Conservation (phyloP, 257 asterid genomes). For the Solanum lignicaule region DNA sequence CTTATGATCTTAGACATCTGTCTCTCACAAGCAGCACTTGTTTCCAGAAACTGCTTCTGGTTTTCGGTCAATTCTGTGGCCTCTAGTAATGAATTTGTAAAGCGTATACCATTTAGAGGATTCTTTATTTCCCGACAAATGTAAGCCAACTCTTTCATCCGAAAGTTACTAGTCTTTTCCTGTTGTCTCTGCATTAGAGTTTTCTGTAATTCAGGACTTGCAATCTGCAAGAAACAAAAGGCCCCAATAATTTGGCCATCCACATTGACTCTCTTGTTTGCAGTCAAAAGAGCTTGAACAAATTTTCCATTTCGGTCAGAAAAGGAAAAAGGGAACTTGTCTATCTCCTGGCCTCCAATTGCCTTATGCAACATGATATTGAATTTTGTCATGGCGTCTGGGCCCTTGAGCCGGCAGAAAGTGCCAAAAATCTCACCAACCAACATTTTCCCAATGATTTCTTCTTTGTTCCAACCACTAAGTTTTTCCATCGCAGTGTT, state of each 20-base stretch:
- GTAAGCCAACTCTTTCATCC: constrained; percentile 81
- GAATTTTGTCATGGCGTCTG: constrained; percentile 61
- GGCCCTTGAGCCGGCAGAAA: constrained; percentile 55
- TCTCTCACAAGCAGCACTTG: constrained; percentile 84
- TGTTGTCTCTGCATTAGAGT: constrained; percentile 53
- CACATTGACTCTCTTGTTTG: constrained; percentile 67
- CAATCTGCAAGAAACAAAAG: constrained; percentile 85
- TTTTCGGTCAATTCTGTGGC: constrained; percentile 61
- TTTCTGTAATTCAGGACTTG: constrained; percentile 66
- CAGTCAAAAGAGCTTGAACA: constrained; percentile 67
- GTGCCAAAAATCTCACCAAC: constrained; percentile 82
- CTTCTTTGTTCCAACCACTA: constrained; percentile 75
- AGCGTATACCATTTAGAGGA: constrained; percentile 72
- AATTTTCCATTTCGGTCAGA: constrained; percentile 48
- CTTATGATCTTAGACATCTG: constrained; percentile 69
- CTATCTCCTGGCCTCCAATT: constrained; percentile 64
- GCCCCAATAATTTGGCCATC: constrained; percentile 78
- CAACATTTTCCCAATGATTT: constrained; percentile 61
- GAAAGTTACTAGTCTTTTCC: constrained; percentile 40
- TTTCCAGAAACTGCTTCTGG: constrained; percentile 74
- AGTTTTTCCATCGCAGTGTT: constrained; percentile 87
- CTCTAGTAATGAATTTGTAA: constrained; percentile 71
- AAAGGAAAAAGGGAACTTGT: constrained; percentile 57
- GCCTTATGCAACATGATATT: constrained; percentile 79
- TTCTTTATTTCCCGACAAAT: constrained; percentile 63